Percentiles rank a stretch among this genome's conserved stretches.
Evolutionary conservation across 352 stramenopile genomes (phyloP).

Genomic region (Pythium plurisporium): DNA sequence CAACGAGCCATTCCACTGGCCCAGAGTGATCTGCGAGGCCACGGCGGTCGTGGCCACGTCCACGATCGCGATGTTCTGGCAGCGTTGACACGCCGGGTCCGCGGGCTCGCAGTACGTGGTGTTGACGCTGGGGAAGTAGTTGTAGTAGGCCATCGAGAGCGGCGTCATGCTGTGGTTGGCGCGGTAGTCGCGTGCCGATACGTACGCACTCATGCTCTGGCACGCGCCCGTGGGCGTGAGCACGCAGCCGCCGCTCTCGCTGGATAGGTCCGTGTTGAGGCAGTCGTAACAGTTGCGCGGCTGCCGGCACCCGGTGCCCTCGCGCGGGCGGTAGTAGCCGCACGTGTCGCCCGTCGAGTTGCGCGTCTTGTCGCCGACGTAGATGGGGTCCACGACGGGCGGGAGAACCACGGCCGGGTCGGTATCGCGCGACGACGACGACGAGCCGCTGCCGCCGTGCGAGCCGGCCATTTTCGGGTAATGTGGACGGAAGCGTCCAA

Average conservation of each 20-base stretch:
- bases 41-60: slow-evolving; percentile 14
- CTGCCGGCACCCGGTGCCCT: slow-evolving; percentile 40
- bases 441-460: slow-evolving; percentile 13
- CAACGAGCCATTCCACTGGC: slow-evolving; percentile 31
- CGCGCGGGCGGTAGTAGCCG: slow-evolving; percentile 49
- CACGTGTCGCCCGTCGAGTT: slow-evolving; percentile 50
- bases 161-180: slow-evolving; percentile 36
- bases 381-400: slow-evolving; percentile 11
- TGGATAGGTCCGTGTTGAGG: slow-evolving; percentile 41
- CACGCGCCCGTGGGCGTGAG: slow-evolving; percentile 54
- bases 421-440: not conserved
- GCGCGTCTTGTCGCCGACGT: slow-evolving; percentile 32
- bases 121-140: slow-evolving; percentile 65
- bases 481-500: no score
- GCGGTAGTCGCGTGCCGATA: slow-evolving; percentile 46
- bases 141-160: slow-evolving; percentile 31
- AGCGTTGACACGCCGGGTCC: slow-evolving; percentile 52
- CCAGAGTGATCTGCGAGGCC: slow-evolving; percentile 25
- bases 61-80: slow-evolving; percentile 27
- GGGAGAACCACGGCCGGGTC: not conserved
- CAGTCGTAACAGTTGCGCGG: slow-evolving; percentile 69
- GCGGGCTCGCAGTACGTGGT: slow-evolving; percentile 53
- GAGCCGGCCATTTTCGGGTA: slow-evolving; percentile 2
- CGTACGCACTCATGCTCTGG: slow-evolving; percentile 48
- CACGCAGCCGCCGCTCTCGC: slow-evolving; percentile 40